Percentiles rank a stretch among this genome's conserved stretches.
These are phyloP conservation scores for Marasmius fiardii DNA, from an alignment of 1,284 basidiomycete species.

Conservation along the genomic window DNA sequence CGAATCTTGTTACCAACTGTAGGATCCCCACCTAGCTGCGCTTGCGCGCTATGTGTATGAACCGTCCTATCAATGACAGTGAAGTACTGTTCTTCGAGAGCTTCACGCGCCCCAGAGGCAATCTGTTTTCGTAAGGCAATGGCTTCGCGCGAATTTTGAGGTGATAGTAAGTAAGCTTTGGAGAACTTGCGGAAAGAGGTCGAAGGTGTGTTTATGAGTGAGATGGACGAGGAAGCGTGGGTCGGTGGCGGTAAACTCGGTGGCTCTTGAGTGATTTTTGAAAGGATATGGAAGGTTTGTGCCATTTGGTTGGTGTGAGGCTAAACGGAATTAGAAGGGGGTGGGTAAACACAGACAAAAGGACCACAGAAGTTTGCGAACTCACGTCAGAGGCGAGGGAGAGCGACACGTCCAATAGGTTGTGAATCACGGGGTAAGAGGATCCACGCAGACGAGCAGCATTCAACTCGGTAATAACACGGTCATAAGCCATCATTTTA, in stretches of 20 bases:
- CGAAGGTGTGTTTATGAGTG: conserved; percentile 59
- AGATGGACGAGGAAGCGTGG: conserved; percentile 63
- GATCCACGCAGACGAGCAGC: conserved; percentile 65
- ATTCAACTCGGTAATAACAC: conserved; percentile 74
- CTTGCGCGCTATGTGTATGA: conserved; percentile 82
- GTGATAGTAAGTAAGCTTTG: conserved; percentile 60
- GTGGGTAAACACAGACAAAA: neutral
- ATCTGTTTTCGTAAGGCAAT: conserved; percentile 64
- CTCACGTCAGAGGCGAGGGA: conserved; percentile 55
- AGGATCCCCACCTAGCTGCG: conserved; percentile 89
- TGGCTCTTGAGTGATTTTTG: conserved; percentile 69
- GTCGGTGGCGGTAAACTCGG: conserved; percentile 67
- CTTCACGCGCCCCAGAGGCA: conserved; percentile 67
- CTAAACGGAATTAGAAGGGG: conserved; percentile 33
- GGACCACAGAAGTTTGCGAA: conserved; percentile 12
- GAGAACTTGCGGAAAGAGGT: conserved; percentile 73
- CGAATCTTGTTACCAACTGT: conserved; percentile 87
- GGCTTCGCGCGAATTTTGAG: conserved; percentile 66
- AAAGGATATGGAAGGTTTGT: conserved; percentile 69
- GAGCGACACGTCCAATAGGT: conserved; percentile 62
- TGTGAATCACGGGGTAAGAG: conserved; percentile 73
- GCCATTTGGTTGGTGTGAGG: conserved; percentile 49
- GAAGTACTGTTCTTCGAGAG: conserved; percentile 85
- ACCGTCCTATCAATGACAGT: conserved; percentile 83
- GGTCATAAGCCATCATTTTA: conserved; percentile 95